Percentiles rank a stretch among this genome's conserved stretches.
Conservation (phyloP, 1,284 basidiomycete species). For the Inonotus hispidus region DNA sequence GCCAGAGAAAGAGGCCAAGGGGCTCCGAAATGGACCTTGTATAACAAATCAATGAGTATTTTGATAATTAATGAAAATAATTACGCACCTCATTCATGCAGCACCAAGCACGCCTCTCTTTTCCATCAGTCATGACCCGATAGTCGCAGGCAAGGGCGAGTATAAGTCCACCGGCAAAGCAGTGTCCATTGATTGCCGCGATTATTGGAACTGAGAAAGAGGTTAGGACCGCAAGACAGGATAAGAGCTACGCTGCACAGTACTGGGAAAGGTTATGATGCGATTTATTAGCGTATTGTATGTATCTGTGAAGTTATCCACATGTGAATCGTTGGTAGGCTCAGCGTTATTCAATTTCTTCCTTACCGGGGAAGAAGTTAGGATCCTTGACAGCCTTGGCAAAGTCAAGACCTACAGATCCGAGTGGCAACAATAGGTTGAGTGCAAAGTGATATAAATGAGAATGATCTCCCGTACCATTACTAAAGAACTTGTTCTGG, state of each 20-base stretch:
- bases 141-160: slow-evolving; percentile 84
- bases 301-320: slow-evolving; percentile 33
- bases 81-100: slow-evolving; percentile 81
- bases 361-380: slow-evolving; percentile 68
- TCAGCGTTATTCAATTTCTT: background rate
- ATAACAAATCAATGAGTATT: slow-evolving; percentile 3
- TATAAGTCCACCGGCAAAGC: slow-evolving; percentile 84
- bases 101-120: slow-evolving; percentile 73
- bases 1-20: slow-evolving; percentile 72
- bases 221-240: slow-evolving; percentile 1
- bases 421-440: background rate
- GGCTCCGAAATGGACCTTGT: slow-evolving; percentile 77
- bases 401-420: slow-evolving; percentile 62
- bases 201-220: slow-evolving; percentile 64
- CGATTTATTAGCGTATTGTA: slow-evolving; percentile 51
- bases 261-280: slow-evolving; percentile 67
- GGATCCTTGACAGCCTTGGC: slow-evolving; percentile 56
- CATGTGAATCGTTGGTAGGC: background rate
- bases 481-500: slow-evolving; percentile 87
- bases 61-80: background rate
- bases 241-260: slow-evolving; percentile 22
- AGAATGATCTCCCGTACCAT: slow-evolving; percentile 44
- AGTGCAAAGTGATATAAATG: background rate
- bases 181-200: slow-evolving; percentile 89
- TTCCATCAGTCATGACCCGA: slow-evolving; percentile 82